Conservation (phyloP, 2,329 filamentous ascomycete genomes). For the Nothomitra cinnamomea region DNA sequence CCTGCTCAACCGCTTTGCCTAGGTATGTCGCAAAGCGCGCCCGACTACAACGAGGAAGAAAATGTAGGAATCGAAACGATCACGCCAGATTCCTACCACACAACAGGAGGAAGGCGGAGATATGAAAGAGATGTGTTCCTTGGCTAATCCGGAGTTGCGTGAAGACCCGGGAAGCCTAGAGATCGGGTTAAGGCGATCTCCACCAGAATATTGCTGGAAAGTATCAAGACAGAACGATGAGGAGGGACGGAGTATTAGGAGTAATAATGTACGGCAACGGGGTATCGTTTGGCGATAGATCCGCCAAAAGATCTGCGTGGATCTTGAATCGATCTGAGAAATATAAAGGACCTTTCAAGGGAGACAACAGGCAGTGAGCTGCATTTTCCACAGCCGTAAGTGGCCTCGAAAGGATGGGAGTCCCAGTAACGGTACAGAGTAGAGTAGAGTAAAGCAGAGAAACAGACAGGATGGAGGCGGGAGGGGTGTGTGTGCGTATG, state of each 20-base stretch:
- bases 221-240: neutral
- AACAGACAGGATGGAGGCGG: neutral
- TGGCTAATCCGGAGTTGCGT: conserved; percentile 1
- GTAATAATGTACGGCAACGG: neutral
- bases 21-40: neutral
- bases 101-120: neutral
- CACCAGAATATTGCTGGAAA: neutral
- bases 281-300: conserved; percentile 2
- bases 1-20: neutral
- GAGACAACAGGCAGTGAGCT: neutral
- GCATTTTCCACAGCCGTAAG: conserved; percentile 1
- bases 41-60: neutral
- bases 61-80: conserved; percentile 1
- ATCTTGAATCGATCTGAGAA: neutral
- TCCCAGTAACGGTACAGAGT: neutral
- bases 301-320: conserved; percentile 1
- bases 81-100: neutral
- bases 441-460: neutral
- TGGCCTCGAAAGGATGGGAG: neutral
- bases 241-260: neutral
- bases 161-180: conserved; percentile 1
- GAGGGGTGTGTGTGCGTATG: too few species aligned
- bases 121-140: neutral
- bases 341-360: neutral
- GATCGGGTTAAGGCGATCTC: neutral